Evolutionary conservation across 1,284 basidiomycete genomes (phyloP).

Genomic region (Malassezia sympodialis): DNA sequence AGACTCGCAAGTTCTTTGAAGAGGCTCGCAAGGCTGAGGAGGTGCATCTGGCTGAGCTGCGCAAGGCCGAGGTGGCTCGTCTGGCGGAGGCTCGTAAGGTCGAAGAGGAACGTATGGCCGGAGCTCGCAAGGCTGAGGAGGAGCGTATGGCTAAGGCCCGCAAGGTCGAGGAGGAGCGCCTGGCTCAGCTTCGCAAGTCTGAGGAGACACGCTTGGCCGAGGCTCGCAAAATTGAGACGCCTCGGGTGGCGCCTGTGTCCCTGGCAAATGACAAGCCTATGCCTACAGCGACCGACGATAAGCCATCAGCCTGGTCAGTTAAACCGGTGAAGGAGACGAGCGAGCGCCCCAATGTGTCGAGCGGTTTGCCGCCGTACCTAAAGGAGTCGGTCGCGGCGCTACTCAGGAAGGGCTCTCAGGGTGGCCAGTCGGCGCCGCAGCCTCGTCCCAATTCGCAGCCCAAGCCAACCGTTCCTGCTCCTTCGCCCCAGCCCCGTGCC

Average conservation of each 20-base stretch:
- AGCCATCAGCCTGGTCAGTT: too few relatives aligned
- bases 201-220: not conserved
- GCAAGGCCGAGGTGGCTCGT: not conserved
- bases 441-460: not conserved
- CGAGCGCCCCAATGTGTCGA: not conserved
- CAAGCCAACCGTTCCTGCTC: not conserved
- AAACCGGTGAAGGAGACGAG: not conserved
- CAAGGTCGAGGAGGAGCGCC: not conserved
- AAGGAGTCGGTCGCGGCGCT: not conserved
- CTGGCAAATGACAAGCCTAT: not conserved
- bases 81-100: not conserved
- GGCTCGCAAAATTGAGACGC: not conserved
- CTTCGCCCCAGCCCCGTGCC: not conserved
- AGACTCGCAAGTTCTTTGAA: not conserved
- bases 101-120: not conserved
- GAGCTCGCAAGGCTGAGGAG: not conserved
- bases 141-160: not conserved
- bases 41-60: not conserved
- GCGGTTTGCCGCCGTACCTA: not conserved
- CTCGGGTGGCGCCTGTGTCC: not conserved
- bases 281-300: too few relatives aligned
- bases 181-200: not conserved
- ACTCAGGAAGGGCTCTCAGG: not conserved
- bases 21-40: conserved; percentile 1
- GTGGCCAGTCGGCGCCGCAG: not conserved